phyloP scores from a whole-genome alignment of 257 asterid species.

The Gynochthodes officinalis region DNA sequence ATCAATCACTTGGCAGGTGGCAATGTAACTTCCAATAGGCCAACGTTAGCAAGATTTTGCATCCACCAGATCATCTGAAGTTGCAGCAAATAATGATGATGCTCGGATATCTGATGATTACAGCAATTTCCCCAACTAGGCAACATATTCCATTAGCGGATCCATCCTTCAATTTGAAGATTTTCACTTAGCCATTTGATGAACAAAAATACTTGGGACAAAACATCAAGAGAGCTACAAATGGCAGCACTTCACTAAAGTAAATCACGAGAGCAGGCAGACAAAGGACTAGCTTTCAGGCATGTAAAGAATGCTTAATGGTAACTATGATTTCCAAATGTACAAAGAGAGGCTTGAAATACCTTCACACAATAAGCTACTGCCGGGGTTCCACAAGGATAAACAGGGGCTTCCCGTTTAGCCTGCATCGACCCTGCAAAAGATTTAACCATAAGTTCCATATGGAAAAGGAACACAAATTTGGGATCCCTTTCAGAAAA shows the following conservation, averaged over 20 bases:
- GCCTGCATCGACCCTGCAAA: slow-evolving; percentile 52
- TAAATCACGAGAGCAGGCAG: too few relatives aligned
- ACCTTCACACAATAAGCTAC: slow-evolving; percentile 6
- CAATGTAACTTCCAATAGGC: background rate
- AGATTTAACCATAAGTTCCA: background rate
- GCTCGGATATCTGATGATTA: background rate
- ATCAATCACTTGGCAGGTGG: background rate
- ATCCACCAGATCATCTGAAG: background rate
- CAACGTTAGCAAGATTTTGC: background rate
- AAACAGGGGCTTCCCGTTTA: slow-evolving; percentile 70
- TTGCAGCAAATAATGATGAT: background rate
- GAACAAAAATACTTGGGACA: background rate
- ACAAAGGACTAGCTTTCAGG: too few relatives aligned
- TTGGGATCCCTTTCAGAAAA: background rate
- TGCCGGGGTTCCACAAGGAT: slow-evolving; percentile 75
- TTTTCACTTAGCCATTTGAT: background rate
- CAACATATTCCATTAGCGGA: background rate
- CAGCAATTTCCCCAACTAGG: background rate
- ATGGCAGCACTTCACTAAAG: too few relatives aligned
- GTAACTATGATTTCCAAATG: too few relatives aligned
- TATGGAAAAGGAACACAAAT: background rate
- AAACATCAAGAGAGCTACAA: background rate
- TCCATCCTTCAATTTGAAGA: background rate
- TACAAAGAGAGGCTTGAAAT: too few relatives aligned
- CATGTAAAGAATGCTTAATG: too few relatives aligned